These are phyloP conservation scores for Gossypium herbaceum DNA, from an alignment of 345 rosid genomes.

Conservation along the genomic window DNA sequence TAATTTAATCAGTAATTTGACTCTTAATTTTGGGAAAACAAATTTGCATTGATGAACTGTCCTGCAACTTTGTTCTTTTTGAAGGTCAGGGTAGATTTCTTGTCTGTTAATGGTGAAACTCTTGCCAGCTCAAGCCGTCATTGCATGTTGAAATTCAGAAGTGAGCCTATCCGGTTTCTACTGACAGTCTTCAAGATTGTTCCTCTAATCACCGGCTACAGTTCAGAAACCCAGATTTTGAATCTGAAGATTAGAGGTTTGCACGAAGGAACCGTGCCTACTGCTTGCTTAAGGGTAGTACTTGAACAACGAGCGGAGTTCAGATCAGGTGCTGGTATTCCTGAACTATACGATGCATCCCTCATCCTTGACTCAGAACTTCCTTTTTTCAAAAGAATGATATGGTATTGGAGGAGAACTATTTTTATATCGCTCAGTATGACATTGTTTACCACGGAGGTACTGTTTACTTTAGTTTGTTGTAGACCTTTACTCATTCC, in stretches of 20 bases:
- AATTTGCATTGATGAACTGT: neutral
- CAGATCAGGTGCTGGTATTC: conserved; percentile 63
- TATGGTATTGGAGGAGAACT: conserved; percentile 78
- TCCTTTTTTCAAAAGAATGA: conserved; percentile 42
- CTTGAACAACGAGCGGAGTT: conserved; percentile 76
- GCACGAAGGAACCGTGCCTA: conserved; percentile 52
- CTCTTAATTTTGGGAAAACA: neutral
- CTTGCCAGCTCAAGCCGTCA: conserved; percentile 61
- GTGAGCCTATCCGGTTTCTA: conserved; percentile 62
- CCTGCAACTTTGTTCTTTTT: conserved; percentile 12
- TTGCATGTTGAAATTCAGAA: conserved; percentile 70
- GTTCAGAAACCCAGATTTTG: conserved; percentile 69
- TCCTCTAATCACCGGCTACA: conserved; percentile 69
- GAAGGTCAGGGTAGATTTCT: conserved; percentile 77
- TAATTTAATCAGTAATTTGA: neutral
- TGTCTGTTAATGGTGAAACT: conserved; percentile 52
- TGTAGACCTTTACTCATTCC: conserved; percentile 57
- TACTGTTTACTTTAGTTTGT: conserved; percentile 47
- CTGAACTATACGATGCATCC: conserved; percentile 72
- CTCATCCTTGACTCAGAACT: conserved; percentile 51
- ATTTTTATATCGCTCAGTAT: conserved; percentile 58
- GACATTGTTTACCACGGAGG: conserved; percentile 33
- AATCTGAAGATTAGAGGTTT: conserved; percentile 57
- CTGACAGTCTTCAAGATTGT: conserved; percentile 59
- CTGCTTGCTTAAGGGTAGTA: conserved; percentile 52